Percentiles rank a stretch among this genome's conserved stretches.
Evolutionary conservation across 768 basidiomycete species (phyloP).

Genomic region (Mycena rebaudengoi): DNA sequence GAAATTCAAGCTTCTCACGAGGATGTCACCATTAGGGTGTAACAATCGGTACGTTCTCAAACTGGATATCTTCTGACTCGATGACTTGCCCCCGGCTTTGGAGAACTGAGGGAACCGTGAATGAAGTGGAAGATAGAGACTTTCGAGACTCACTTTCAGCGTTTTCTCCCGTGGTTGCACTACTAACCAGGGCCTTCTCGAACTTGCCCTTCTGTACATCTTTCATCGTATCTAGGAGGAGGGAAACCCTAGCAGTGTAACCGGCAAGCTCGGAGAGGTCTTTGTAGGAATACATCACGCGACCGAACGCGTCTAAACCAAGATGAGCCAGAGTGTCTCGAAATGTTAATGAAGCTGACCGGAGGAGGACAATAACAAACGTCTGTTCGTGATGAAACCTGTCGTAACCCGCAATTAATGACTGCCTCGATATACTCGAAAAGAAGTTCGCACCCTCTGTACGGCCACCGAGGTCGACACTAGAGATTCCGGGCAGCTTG

Average conservation of each 20-base stretch:
- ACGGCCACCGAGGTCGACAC: slow-evolving; percentile 80
- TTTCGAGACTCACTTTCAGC: slow-evolving; percentile 66
- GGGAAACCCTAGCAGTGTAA: slow-evolving; percentile 91
- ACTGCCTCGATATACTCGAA: not conserved
- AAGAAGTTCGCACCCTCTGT: slow-evolving; percentile 74
- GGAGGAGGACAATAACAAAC: slow-evolving; percentile 87
- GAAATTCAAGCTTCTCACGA: slow-evolving; percentile 87
- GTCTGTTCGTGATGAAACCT: slow-evolving; percentile 98
- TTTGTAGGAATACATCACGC: slow-evolving; percentile 98
- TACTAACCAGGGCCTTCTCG: slow-evolving; percentile 86
- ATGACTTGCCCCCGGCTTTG: slow-evolving; percentile 80
- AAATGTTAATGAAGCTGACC: slow-evolving; percentile 48
- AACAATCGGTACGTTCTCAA: slow-evolving; percentile 93
- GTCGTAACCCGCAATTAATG: slow-evolving; percentile 2
- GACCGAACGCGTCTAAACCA: slow-evolving; percentile 84
- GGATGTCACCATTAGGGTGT: slow-evolving; percentile 95
- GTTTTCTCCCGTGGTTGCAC: slow-evolving; percentile 76
- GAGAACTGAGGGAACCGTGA: slow-evolving; percentile 62
- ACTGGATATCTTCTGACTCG: slow-evolving; percentile 89
- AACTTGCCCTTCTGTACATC: slow-evolving; percentile 87
- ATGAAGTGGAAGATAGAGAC: not conserved
- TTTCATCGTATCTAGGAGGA: slow-evolving; percentile 89
- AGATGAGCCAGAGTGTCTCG: not conserved
- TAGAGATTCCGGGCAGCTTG: slow-evolving; percentile 74
- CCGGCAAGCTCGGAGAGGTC: slow-evolving; percentile 96